Evolutionary conservation across 2,329 filamentous ascomycete species (phyloP), one percentile per base, ranked within the genome.

Genomic region (Colletotrichum gloeosporioides): DNA sequence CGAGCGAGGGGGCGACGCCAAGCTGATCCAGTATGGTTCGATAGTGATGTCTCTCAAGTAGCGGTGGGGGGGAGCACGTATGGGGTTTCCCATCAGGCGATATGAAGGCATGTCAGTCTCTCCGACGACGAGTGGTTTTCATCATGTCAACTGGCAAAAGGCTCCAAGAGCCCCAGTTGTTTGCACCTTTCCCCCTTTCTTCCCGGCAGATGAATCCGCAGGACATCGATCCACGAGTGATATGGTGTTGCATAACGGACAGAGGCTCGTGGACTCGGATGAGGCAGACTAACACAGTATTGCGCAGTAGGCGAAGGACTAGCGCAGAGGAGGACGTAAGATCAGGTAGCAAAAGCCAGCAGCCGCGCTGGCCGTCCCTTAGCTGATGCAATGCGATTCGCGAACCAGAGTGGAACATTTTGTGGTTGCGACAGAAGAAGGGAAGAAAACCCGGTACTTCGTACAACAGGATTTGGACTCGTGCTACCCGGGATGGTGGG

Each of bases 21-120:
- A 49, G 44, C 44, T 29, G 31, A 36, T 27, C 27, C 66, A 66
- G 44, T 31, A 75, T 67, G 44, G 64, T 69, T 65, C 71, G 74
- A 69, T 69, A 49, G 18, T 65, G 69, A 64, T 72, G 69, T 64
- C 32, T 73, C 18, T 49, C n/a, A 72, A 69, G 36, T 69, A 61
- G 70, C 70, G 70, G 74, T 76, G 64, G 74, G 64, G 74, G 64
- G 57, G 36, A 59, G 62, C 39, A 69, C 34, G 64, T 39, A 73
- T 72, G 73, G 69, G 69, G 62, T 15, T 44, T 72, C 31, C 36
- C 55, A 18, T 67, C 63, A 31, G 63, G 62, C 49, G 63, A 72
- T 32, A 12, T 13, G 70, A 49, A 22, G 32, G 61, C 55, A 69
- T 36, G n/a, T 32, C 57, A 29, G 65, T 69, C 44, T 69, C 71